A percentile compares a stretch with the other conserved stretches of the same genome.
phyloP scores from a whole-genome alignment of 208 protist species.

The Trypanosoma mega region DNA sequence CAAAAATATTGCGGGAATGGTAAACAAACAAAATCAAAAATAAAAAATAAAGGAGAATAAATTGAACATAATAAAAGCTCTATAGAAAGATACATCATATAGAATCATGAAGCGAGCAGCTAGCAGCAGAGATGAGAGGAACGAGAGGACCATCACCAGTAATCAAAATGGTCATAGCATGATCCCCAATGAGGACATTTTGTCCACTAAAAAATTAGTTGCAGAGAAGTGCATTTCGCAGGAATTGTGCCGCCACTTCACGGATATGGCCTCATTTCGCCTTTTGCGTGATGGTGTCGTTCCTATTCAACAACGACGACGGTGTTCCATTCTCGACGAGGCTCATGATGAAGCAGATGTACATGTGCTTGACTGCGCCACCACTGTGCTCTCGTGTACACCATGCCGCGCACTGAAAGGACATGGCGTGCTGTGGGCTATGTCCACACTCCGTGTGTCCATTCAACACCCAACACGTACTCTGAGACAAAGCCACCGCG shows the following conservation, averaged over 20 bases:
- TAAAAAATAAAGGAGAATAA: conserved; percentile 11
- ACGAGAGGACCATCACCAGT: neutral
- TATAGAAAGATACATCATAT: neutral
- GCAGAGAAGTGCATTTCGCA: neutral
- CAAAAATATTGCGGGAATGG: no score
- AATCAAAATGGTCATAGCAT: no score
- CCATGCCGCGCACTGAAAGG: conserved; percentile 35
- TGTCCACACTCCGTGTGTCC: conserved; percentile 30
- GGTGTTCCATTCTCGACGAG: conserved; percentile 1
- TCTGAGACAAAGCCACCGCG: neutral
- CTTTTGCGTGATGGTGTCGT: neutral
- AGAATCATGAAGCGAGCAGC: neutral
- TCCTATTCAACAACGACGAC: neutral
- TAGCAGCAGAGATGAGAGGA: neutral
- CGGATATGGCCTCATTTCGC: neutral
- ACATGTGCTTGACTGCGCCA: conserved; percentile 27
- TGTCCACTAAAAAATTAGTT: neutral
- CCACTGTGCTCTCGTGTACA: conserved; percentile 32
- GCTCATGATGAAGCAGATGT: conserved; percentile 1
- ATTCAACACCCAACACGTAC: neutral
- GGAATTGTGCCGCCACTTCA: neutral
- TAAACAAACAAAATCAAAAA: no score
- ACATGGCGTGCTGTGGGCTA: conserved; percentile 62
- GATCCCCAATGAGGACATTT: conserved; percentile 2
- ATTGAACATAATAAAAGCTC: neutral